Conservation (phyloP, 2,329 filamentous ascomycete species). For the Scedosporium aurantiacum region DNA sequence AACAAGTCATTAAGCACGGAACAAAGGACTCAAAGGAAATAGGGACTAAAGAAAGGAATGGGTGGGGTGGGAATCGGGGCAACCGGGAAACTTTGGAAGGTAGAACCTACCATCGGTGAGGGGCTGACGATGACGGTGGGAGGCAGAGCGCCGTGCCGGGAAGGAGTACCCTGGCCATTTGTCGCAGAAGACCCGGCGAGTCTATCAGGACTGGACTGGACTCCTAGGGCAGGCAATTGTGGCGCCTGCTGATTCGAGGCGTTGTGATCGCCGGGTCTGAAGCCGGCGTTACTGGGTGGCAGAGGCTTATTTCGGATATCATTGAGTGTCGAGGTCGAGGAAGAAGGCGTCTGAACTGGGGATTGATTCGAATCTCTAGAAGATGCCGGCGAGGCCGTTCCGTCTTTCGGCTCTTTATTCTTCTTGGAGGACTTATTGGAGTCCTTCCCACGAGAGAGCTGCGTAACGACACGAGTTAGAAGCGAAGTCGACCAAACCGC, state of each 20-base stretch:
- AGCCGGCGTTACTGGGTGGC: slow-evolving; percentile 41
- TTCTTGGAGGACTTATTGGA: slow-evolving; percentile 73
- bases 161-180: slow-evolving; percentile 45
- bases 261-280: slow-evolving; percentile 30
- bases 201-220: slow-evolving; percentile 24
- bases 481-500: background rate
- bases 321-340: slow-evolving; percentile 77
- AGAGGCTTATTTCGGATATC: slow-evolving; percentile 77
- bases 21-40: background rate
- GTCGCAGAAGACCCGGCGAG: slow-evolving; percentile 28
- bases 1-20: slow-evolving; percentile 1
- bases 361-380: slow-evolving; percentile 49
- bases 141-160: slow-evolving; percentile 53
- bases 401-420: slow-evolving; percentile 62
- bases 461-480: slow-evolving; percentile 14
- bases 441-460: slow-evolving; percentile 88
- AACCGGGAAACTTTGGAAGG: slow-evolving; percentile 5
- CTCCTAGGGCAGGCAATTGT: slow-evolving; percentile 15
- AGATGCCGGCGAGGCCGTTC: slow-evolving; percentile 64
- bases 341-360: slow-evolving; percentile 65
- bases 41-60: slow-evolving; percentile 4
- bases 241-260: slow-evolving; percentile 27
- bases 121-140: slow-evolving; percentile 92
- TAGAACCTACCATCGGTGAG: slow-evolving; percentile 67
- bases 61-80: too few species aligned